Evolutionary conservation across 208 protist genomes (phyloP), one percentile per base, ranked within the genome.

Genomic region (Leishmania turanica): DNA sequence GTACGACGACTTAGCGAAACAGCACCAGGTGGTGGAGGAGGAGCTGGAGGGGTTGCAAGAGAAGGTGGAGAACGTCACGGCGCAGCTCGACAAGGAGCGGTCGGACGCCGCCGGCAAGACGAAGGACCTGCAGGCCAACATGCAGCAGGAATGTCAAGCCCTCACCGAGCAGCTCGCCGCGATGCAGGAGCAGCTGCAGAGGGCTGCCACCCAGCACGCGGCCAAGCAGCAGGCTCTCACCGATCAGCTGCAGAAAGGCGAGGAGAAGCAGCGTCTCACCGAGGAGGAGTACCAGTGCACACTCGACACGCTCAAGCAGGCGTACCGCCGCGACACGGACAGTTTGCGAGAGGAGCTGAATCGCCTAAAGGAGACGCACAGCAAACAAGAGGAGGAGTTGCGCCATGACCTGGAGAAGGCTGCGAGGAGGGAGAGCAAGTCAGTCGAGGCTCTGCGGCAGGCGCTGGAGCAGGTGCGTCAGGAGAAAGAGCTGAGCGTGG

Each of bases 171-270:
- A 94, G 75, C 83, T 95, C 17, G 81, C 80, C 11, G 51, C 77
- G 37, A 80, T 87, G 78, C 89, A 90, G 66, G 87, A 91, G 53
- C 89, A 91, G 75, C 83, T 89, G 75, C 81, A 90, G 64, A 78
- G 82, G 9, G 86, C 84, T n/a, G 68, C 83, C 34, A 60, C 69
- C 6, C 87, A 86, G 62, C 85, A 87, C 69, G 70, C 85, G 31
- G 78, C 79, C 34, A 87, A 87, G 64, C 75, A 85, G 34, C 87
- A 92, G 58, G 87, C 93, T 60, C 76, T 94, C 45, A 72, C 82
- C 1, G 93, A 95, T 53, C 90, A 93, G 70, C 80, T 93, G 31
- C 89, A 90, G 70, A 88, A 78, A 45, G 76, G 84, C 54, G 66
- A 84, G 47, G 89, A 95, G 79, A 84, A 82, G 71, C 79, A 87